Base-by-base conservation (phyloP, 257 asterid species). In the Coffea canephora region DNA sequence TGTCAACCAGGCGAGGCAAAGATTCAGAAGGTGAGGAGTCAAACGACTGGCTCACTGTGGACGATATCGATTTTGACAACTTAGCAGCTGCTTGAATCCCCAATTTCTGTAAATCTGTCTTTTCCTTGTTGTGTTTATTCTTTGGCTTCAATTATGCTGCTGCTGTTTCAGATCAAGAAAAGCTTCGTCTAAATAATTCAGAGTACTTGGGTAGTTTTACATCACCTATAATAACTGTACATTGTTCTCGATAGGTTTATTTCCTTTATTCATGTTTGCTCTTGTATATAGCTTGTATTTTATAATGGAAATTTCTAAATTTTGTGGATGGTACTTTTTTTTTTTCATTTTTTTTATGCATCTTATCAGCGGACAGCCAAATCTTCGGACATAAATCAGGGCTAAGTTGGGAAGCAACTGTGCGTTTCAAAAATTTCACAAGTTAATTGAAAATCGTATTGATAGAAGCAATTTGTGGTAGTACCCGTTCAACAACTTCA, bases 21-120 rank as follows among this genome's bases (percentile, higher is more conserved):
- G 94, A 84, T 79, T 91, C 92, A 0, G 97, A 89, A 88, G 88
- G 94, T 31, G 97, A 90, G 85, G 96, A 89, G n/a, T 88, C 94
- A 61, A 88, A 76, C 79, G 97, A 87, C 73, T 93, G 97, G 97
- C 89, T 87, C 87, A 83, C 90, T 0, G 94, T 93, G 31, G 93
- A 90, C 83, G 93, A 88, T 39, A 64, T 85, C 6, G 95, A 93
- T 85, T 87, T 88, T 61, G 94, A 88, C 81, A 87, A 82, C 81
- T 82, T 86, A 86, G 86, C 84, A 54, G 85, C 79, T 72, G 36
- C 74, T 73, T 90, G 87, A 92, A 64, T 74, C 41, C 25, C 27
- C 31, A 69, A 21, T 70, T 70, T 65, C 48, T 78, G 87, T 88
- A 86, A 74, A 86, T 83, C 62, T 27, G 3, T 27, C 67, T 18